Percentiles rank a stretch among this genome's conserved stretches.
These are phyloP conservation scores for Davidsoniella neocaledoniae DNA, from an alignment of 2,329 filamentous ascomycete species.

Conservation along the genomic window DNA sequence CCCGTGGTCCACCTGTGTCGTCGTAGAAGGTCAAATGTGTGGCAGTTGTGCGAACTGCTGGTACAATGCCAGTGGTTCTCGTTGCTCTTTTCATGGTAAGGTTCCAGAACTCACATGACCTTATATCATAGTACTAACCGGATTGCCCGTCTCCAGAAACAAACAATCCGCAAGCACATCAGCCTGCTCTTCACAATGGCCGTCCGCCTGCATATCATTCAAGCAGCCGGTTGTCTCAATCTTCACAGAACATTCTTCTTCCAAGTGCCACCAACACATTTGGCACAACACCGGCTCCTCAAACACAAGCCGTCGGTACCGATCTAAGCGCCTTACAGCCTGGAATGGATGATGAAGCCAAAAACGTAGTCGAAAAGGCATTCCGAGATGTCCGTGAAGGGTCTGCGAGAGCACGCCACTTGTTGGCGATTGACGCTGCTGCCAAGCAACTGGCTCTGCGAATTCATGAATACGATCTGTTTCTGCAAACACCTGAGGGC, in stretches of 20 bases:
- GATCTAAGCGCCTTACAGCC: conserved; percentile 7
- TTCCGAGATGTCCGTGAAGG: conserved; percentile 28
- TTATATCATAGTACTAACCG: neutral
- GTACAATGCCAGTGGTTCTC: conserved; percentile 43
- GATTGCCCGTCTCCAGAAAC: conserved; percentile 22
- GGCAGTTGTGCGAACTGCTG: conserved; percentile 47
- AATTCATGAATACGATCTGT: conserved; percentile 35
- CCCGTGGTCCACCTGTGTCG: conserved; percentile 40
- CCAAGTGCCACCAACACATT: neutral
- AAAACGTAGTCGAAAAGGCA: conserved; percentile 28
- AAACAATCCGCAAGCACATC: conserved; percentile 24
- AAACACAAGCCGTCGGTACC: neutral
- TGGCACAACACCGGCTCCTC: neutral
- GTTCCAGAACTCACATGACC: neutral
- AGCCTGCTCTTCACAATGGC: conserved; percentile 14
- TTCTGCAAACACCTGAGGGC: conserved; percentile 16
- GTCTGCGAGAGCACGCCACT: conserved; percentile 27
- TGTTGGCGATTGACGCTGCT: conserved; percentile 35
- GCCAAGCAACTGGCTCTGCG: conserved; percentile 38
- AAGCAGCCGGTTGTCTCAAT: conserved; percentile 13
- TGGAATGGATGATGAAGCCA: conserved; percentile 22
- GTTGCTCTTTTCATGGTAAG: conserved; percentile 43
- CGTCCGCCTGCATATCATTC: conserved; percentile 7
- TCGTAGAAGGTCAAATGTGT: conserved; percentile 43
- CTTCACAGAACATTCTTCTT: conserved; percentile 7